Conservation (phyloP, 2,329 filamentous ascomycete species). For the Aphanoascus verrucosus region DNA sequence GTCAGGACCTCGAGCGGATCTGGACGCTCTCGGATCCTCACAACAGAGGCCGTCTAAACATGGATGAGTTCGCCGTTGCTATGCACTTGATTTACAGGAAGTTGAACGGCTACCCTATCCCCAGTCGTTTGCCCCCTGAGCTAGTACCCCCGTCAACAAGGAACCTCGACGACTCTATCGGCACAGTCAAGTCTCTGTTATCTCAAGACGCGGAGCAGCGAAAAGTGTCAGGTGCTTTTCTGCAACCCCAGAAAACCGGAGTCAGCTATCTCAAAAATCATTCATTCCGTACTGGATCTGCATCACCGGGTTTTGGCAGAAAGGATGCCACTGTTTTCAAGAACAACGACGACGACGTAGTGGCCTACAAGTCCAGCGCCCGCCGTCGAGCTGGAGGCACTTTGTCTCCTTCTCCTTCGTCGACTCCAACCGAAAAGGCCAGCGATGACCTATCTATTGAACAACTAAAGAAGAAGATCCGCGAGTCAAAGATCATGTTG, state of each 20-base stretch:
- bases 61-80: constrained; percentile 94
- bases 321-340: constrained; percentile 97
- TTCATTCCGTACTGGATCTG: constrained; percentile 64
- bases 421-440: constrained; percentile 49
- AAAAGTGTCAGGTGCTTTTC: constrained; percentile 77
- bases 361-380: constrained; percentile 88
- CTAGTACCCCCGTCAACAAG: constrained; percentile 88
- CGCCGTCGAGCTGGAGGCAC: constrained; percentile 67
- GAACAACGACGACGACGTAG: constrained; percentile 74
- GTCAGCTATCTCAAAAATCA: constrained; percentile 95
- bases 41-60: constrained; percentile 85
- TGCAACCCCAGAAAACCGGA: constrained; percentile 92
- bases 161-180: constrained; percentile 86
- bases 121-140: constrained; percentile 76
- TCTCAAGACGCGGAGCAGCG: constrained; percentile 80
- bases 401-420: constrained; percentile 67
- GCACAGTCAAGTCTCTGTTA: constrained; percentile 80
- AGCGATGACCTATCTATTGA: constrained; percentile 77
- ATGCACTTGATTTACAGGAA: constrained; percentile 99
- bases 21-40: constrained; percentile 93
- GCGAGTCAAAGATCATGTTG: constrained; percentile 84
- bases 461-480: constrained; percentile 82
- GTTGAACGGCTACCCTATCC: constrained; percentile 88
- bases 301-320: constrained; percentile 49
- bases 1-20: constrained; percentile 76